Evolutionary conservation across 2,329 filamentous ascomycete genomes (phyloP).

Genomic region (Apiospora koreana): DNA sequence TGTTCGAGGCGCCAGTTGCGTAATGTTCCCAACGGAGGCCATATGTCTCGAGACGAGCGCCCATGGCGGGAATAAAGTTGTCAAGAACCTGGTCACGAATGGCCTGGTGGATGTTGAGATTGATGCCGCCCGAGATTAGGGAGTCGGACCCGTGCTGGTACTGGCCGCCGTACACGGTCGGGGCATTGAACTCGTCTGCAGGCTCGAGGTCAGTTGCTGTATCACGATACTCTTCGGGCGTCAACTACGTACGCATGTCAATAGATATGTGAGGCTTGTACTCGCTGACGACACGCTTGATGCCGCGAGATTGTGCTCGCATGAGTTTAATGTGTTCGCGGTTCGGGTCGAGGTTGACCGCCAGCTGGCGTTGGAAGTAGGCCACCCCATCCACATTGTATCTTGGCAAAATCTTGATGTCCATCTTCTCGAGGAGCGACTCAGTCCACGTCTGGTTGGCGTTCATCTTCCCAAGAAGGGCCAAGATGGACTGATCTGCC

Average conservation of each 20-base stretch:
- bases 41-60: slow-evolving; percentile 24
- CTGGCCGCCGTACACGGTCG: slow-evolving; percentile 24
- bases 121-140: slow-evolving; percentile 30
- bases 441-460: slow-evolving; percentile 23
- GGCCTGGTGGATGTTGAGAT: slow-evolving; percentile 31
- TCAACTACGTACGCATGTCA: slow-evolving; percentile 26
- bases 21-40: slow-evolving; percentile 36
- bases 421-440: slow-evolving; percentile 24
- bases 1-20: slow-evolving; percentile 24
- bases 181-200: slow-evolving; percentile 31
- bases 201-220: neutral
- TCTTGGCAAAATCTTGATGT: slow-evolving; percentile 26
- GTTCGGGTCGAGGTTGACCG: slow-evolving; percentile 30
- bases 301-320: slow-evolving; percentile 29
- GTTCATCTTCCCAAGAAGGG: slow-evolving; percentile 28
- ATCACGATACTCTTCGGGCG: too few species aligned
- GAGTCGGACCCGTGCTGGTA: slow-evolving; percentile 34
- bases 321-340: slow-evolving; percentile 33
- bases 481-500: slow-evolving; percentile 27
- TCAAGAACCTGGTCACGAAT: slow-evolving; percentile 29
- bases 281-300: slow-evolving; percentile 30
- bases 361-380: slow-evolving; percentile 28
- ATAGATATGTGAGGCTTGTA: slow-evolving; percentile 32
- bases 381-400: slow-evolving; percentile 30
- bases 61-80: slow-evolving; percentile 30